Evolutionary conservation across 208 protist species (phyloP), one percentile per base, ranked within the genome.

Genomic region (Trypanosoma rangeli): DNA sequence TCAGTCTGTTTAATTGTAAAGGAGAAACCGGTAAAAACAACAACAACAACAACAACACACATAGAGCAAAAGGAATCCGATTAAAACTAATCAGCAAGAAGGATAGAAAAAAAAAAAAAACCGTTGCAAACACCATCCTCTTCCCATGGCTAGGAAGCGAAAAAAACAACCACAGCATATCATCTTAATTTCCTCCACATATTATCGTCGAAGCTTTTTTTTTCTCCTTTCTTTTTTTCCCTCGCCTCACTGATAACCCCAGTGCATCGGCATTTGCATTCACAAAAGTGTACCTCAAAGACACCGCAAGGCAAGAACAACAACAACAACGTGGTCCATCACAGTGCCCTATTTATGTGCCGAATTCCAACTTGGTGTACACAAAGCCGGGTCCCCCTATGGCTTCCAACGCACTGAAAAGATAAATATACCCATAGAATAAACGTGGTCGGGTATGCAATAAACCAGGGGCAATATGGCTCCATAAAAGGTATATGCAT

Each of bases 21-120:
- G 64, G 63, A 55, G 52, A 70, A 64, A 76, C 42, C 69, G 39
- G 35, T 28, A 44, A 76, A 12, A 52, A 42, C 3, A 65, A 71
- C 33, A 59, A 15, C 31, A 72, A 49, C 29, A 46, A 70, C 20
- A 46, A 37, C 9, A 60, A 44, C 9, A 33, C 13, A 24, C 8
- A 56, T 24, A 9, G 26, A 48, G 55, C 1, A 26, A 26, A 35
- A 39, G 42, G 48, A 50, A 50, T n/a, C 3, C 7, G 20, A 50
- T 4, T 15, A 22, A 22, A 50, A 22, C 10, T 7, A 50, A 50
- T 7, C 3, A 50, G 4, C 4, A 20, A 50, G 7, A 50, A 20
- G 20, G 3, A 50, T 22, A 50, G 3, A 16, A 50, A 50, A 50
- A 42, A 42, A 10, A 42, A 42, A 42, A 10, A 13, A 42, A 13